A percentile compares a stretch with the other conserved stretches of the same genome.
These are phyloP conservation scores for Biscutella laevigata DNA, from an alignment of 441 rosid genomes.

Conservation along the genomic window DNA sequence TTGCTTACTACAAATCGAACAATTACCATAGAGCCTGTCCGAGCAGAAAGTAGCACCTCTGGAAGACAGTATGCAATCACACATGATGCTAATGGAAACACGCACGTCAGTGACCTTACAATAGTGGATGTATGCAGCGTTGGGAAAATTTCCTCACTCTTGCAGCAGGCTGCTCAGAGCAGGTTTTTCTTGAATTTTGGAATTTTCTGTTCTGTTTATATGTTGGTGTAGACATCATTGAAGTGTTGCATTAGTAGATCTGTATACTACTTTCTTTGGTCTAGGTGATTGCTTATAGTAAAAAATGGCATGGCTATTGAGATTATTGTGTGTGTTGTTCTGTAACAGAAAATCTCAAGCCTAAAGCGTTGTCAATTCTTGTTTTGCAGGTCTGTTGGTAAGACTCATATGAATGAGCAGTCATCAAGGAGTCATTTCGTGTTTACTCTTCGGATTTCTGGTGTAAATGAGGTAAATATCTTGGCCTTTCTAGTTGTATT, in stretches of 20 bases:
- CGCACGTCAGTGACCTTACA: conserved; percentile 73
- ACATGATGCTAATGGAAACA: conserved; percentile 76
- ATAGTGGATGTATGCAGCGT: conserved; percentile 74
- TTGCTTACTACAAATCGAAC: conserved; percentile 47
- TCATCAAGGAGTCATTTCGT: conserved; percentile 97
- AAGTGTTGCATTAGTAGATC: too few relatives aligned
- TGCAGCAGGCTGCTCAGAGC: conserved; percentile 85
- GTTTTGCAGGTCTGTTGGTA: conserved; percentile 70
- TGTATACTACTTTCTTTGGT: not conserved
- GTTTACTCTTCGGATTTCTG: conserved; percentile 79
- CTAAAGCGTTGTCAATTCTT: not conserved
- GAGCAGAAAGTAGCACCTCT: conserved; percentile 43
- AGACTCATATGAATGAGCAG: conserved; percentile 93
- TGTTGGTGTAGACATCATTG: not conserved
- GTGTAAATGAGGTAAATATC: conserved; percentile 66
- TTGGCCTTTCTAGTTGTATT: not conserved
- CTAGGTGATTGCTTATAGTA: not conserved
- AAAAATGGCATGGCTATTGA: not conserved
- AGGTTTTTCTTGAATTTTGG: conserved; percentile 37
- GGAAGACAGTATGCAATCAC: conserved; percentile 78
- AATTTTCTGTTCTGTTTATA: not conserved
- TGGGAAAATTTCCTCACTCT: conserved; percentile 63
- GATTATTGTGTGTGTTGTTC: not conserved
- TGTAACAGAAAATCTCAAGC: not conserved
- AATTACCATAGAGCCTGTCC: conserved; percentile 29